Evolutionary conservation across 257 asterid species (phyloP), one percentile per base, ranked within the genome.

Genomic region (Mentha longifolia): DNA sequence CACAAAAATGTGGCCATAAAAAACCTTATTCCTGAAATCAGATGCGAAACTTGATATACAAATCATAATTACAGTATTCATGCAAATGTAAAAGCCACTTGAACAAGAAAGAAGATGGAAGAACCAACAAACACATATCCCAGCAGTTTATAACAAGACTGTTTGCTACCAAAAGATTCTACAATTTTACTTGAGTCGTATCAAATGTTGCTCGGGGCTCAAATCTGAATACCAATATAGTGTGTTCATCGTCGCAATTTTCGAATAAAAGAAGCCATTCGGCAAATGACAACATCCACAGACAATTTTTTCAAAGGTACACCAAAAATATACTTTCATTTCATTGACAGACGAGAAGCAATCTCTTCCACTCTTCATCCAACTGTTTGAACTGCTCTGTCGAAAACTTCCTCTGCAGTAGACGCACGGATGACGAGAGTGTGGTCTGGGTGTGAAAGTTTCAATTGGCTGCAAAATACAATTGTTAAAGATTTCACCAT

Each of bases 391-490:
- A 87, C 73, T 17, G 96, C 96, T 81, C 95, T 80, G 65, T 92
- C 97, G 20, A 90, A 92, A 74, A 67, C 73, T 80, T 90, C 97
- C 74, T 90, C 98, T 0, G 96, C 89, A 7, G 84, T 65, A 37
- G 92, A 78, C 3, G 83, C 79, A 9, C 92, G 91, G 70, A 84
- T 88, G 20, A 85, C 89, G 20, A 92, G 97, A 70, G 80, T 43
- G 83, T 92, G 98, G 17, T 86, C 89, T 20, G 97, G 97, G 79
- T 90, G 88, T 4, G 96, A 84, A 74, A 92, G 72, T 78, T 86
- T 92, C 89, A 92, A 78, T 80, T 92, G 98, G 84, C 98, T 92
- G 95, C 80, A 77, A 68, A 78, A 66, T 15, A 22, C 13, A 59
- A 59, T 58, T 22, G 67, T 62, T 60, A 61, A 22, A 69, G 59